Conservation (phyloP, 495 filamentous ascomycete species). For the Penicillium subrubescens region DNA sequence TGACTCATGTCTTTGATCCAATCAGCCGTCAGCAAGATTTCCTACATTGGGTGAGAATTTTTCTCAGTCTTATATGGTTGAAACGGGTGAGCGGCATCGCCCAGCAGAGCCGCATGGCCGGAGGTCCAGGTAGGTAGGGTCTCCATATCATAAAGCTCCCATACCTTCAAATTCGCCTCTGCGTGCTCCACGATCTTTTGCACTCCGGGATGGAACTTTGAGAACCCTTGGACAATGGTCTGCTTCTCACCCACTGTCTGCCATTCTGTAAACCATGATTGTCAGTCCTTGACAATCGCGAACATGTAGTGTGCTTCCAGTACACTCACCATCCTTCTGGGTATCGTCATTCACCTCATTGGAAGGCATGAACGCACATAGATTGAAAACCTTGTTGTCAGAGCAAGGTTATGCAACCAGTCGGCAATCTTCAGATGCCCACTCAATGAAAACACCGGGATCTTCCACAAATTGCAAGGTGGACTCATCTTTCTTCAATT, state of each 20-base stretch:
- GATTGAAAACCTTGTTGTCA: background rate
- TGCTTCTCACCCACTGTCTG: slow-evolving; percentile 43
- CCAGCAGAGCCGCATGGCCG: slow-evolving; percentile 51
- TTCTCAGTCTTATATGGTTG: background rate
- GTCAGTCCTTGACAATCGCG: background rate
- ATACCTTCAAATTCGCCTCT: slow-evolving; percentile 51
- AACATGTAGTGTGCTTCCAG: background rate
- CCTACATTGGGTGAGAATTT: slow-evolving; percentile 26
- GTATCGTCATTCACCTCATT: background rate
- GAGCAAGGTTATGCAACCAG: background rate
- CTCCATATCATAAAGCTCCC: slow-evolving; percentile 62
- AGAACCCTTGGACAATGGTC: slow-evolving; percentile 47
- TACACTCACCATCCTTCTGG: background rate
- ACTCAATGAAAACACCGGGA: background rate
- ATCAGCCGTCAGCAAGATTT: background rate
- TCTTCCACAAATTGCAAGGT: background rate
- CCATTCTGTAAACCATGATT: slow-evolving; percentile 30
- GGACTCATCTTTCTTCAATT: slow-evolving; percentile 51
- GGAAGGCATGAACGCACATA: background rate
- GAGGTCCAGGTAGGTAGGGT: slow-evolving; percentile 51
- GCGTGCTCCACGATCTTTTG: slow-evolving; percentile 43
- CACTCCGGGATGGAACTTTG: slow-evolving; percentile 45
- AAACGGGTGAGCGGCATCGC: slow-evolving; percentile 61
- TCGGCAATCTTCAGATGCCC: background rate
- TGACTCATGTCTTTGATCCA: slow-evolving; percentile 24